Evolutionary conservation across 345 rosid species (phyloP).

Genomic region (Isatis tinctoria): DNA sequence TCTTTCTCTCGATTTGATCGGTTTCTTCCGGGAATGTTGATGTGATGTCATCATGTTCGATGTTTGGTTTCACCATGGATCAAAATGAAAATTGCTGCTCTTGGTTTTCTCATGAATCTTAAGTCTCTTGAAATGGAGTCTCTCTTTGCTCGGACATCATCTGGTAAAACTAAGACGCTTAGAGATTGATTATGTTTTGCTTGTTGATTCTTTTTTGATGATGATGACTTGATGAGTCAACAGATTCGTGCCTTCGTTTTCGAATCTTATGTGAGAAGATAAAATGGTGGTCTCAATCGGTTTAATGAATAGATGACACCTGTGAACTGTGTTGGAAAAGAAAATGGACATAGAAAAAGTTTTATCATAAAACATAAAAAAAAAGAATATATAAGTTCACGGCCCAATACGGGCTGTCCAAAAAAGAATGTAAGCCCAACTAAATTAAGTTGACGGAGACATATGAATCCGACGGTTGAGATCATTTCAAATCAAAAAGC

Average conservation of each 20-base stretch:
- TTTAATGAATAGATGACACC: constrained; percentile 5
- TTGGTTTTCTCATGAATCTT: constrained; percentile 5
- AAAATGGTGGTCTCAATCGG: neutral
- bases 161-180: neutral
- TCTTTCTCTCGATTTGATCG: too few relatives aligned
- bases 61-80: constrained; percentile 26
- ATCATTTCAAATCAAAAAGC: too few relatives aligned
- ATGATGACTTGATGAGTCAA: too few relatives aligned
- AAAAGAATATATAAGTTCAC: too few relatives aligned
- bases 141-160: neutral
- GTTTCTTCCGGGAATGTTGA: too few relatives aligned
- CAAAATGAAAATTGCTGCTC: constrained; percentile 17
- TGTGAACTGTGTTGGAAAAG: constrained; percentile 1
- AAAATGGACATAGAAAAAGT: neutral
- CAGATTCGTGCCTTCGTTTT: neutral
- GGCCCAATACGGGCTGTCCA: too few relatives aligned
- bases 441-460: too few relatives aligned
- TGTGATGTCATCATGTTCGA: constrained; percentile 20
- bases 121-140: neutral
- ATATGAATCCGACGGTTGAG: too few relatives aligned
- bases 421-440: too few relatives aligned
- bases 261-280: neutral
- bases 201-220: constrained; percentile 8
- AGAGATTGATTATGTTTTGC: constrained; percentile 4
- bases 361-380: too few relatives aligned